Evolutionary conservation across 768 basidiomycete genomes (phyloP).

Genomic region (Steccherinum ochraceum): DNA sequence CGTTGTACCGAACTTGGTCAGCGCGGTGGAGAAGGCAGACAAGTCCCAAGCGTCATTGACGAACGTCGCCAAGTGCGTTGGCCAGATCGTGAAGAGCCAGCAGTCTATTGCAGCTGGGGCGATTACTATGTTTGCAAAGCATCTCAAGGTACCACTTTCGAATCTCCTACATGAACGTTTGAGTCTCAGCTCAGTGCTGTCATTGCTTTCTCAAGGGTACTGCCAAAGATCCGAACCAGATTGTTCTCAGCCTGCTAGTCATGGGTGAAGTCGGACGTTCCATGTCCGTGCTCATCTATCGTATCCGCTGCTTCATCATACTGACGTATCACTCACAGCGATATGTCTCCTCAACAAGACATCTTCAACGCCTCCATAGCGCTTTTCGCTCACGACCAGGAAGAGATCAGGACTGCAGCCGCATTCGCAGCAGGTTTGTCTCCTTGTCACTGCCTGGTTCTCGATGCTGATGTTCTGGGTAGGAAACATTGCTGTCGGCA

Average conservation of each 20-base stretch:
- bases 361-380: slow-evolving; percentile 71
- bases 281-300: slow-evolving; percentile 46
- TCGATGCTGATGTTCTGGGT: background rate
- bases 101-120: slow-evolving; percentile 73
- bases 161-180: too few relatives aligned
- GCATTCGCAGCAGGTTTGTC: slow-evolving; percentile 84
- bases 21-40: slow-evolving; percentile 56
- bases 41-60: slow-evolving; percentile 47
- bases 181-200: too few relatives aligned
- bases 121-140: slow-evolving; percentile 79
- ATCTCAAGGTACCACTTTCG: slow-evolving; percentile 67
- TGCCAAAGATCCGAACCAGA: slow-evolving; percentile 55
- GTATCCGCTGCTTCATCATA: background rate
- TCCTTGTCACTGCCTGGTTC: background rate
- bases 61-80: slow-evolving; percentile 84
- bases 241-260: slow-evolving; percentile 80
- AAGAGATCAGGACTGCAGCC: slow-evolving; percentile 85
- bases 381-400: slow-evolving; percentile 70
- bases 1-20: slow-evolving; percentile 70
- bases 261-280: slow-evolving; percentile 92
- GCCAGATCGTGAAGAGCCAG: slow-evolving; percentile 69
- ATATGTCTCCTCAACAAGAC: slow-evolving; percentile 78
- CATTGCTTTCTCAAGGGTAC: slow-evolving; percentile 45
- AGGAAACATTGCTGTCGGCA: slow-evolving; percentile 97
- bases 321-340: slow-evolving; percentile 40